Percentiles rank a stretch among this genome's conserved stretches.
Evolutionary conservation across 345 rosid genomes (phyloP).

Genomic region (Mangifera indica): DNA sequence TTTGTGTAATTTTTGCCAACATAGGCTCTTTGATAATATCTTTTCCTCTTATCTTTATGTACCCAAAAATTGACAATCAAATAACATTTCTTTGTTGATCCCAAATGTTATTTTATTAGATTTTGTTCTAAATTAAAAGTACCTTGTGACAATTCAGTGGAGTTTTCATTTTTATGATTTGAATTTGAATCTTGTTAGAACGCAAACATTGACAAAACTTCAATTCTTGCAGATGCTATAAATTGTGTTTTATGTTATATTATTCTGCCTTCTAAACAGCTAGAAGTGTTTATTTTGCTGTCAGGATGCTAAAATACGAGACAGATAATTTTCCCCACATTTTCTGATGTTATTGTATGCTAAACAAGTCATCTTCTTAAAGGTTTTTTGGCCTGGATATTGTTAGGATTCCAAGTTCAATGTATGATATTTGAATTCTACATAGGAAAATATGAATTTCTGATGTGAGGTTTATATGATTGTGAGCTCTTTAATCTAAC

Average conservation of each 20-base stretch:
- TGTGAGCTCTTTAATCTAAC: too few relatives aligned
- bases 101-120: neutral
- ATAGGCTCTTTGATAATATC: neutral
- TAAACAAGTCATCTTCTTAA: too few relatives aligned
- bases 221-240: neutral
- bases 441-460: too few relatives aligned
- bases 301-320: neutral
- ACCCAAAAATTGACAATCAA: neutral
- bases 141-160: neutral
- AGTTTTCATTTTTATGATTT: neutral
- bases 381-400: neutral
- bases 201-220: neutral
- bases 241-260: neutral
- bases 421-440: too few relatives aligned
- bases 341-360: neutral
- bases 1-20: neutral
- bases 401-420: too few relatives aligned
- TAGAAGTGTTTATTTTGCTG: neutral
- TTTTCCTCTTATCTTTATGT: neutral
- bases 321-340: neutral
- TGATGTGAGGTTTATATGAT: too few relatives aligned
- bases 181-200: neutral
- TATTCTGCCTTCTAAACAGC: neutral
- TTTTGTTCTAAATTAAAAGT: neutral
- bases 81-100: neutral